Percentiles rank a stretch among this genome's conserved stretches.
phyloP scores from a whole-genome alignment of 1,284 basidiomycete genomes.

The Apiotrichum domesticum region DNA sequence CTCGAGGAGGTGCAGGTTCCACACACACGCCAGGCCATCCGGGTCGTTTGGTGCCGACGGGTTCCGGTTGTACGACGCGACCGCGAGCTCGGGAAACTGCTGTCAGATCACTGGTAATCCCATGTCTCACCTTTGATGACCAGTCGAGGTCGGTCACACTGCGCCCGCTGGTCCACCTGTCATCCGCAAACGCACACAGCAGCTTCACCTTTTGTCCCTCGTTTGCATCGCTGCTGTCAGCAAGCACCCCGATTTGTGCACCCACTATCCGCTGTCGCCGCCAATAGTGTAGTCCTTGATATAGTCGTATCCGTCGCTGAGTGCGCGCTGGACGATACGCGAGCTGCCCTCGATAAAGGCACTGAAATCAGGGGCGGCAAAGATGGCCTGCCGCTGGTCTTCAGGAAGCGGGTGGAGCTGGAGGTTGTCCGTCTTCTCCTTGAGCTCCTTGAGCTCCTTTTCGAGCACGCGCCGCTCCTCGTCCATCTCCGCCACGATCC shows the following conservation, averaged over 20 bases:
- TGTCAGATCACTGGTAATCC: background rate
- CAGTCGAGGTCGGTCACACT: conserved; percentile 95
- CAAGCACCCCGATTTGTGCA: conserved; percentile 11
- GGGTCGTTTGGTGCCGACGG: conserved; percentile 84
- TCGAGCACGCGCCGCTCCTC: conserved; percentile 63
- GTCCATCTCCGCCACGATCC: conserved; percentile 53
- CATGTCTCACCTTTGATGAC: conserved; percentile 68
- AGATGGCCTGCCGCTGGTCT: conserved; percentile 72
- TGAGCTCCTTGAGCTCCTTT: conserved; percentile 72
- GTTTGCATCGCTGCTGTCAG: conserved; percentile 65
- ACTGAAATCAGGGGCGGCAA: conserved; percentile 77
- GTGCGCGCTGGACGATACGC: conserved; percentile 90
- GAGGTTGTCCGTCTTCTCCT: conserved; percentile 66
- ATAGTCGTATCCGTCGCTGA: conserved; percentile 95
- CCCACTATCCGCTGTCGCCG: conserved; percentile 65
- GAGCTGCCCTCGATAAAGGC: conserved; percentile 93
- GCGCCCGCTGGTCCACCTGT: conserved; percentile 78
- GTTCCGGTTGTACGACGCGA: conserved; percentile 95
- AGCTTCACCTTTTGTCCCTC: conserved; percentile 82
- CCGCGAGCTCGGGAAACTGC: conserved; percentile 90
- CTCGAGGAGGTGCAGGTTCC: conserved; percentile 92
- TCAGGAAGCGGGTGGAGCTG: conserved; percentile 59
- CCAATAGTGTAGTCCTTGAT: conserved; percentile 89
- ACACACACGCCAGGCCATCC: conserved; percentile 92
- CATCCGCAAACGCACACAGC: conserved; percentile 81